These are phyloP conservation scores for Neopestalotiopsis sp. DNA, from an alignment of 2,329 filamentous ascomycete species.

Conservation along the genomic window DNA sequence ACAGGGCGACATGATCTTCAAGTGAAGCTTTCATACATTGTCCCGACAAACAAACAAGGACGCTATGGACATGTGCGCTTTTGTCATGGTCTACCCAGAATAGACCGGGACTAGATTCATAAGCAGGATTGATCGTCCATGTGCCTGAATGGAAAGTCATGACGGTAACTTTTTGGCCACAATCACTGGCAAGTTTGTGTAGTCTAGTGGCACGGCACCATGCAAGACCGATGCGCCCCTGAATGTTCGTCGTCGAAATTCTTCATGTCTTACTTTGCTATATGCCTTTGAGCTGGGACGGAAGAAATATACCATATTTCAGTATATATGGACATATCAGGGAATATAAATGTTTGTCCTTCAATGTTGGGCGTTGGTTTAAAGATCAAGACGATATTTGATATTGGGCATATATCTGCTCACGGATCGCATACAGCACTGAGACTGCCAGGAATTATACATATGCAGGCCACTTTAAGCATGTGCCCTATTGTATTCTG, in stretches of 20 bases:
- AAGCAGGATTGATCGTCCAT: not conserved
- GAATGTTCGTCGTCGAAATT: not conserved
- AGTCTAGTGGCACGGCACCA: not conserved
- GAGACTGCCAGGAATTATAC: not conserved
- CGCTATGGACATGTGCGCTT: too few species aligned
- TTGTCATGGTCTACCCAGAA: too few species aligned
- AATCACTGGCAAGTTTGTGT: not conserved
- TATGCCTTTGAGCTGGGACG: too few species aligned
- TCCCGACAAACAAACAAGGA: too few species aligned
- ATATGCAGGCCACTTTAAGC: constrained; percentile 16
- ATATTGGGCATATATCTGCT: not conserved
- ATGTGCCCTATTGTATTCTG: not conserved
- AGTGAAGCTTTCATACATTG: too few species aligned
- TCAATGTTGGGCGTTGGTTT: not conserved
- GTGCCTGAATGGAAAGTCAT: not conserved
- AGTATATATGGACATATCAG: not conserved
- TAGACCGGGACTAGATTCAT: too few species aligned
- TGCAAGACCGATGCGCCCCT: not conserved
- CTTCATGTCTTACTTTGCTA: too few species aligned
- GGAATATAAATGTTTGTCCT: not conserved
- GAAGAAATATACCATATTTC: too few species aligned
- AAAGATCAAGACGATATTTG: not conserved
- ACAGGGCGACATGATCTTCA: not conserved
- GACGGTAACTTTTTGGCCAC: not conserved
- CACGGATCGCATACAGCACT: not conserved